A percentile compares a stretch with the other conserved stretches of the same genome.
phyloP scores from a whole-genome alignment of 768 basidiomycete genomes.

The Pleurotus giganteus region DNA sequence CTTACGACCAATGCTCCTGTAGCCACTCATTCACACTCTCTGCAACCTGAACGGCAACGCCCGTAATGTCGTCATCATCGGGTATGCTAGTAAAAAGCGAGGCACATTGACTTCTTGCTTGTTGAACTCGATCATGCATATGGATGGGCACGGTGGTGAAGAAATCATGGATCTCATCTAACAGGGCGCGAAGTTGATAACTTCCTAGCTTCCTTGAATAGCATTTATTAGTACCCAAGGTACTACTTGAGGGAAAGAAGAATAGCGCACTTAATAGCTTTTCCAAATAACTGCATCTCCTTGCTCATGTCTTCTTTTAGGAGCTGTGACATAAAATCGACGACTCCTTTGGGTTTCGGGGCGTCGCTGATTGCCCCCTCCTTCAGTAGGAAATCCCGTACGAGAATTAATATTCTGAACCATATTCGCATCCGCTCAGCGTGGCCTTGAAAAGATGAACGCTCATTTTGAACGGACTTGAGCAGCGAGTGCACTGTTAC shows the following conservation, averaged over 20 bases:
- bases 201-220: conserved; percentile 36
- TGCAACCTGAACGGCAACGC: conserved; percentile 13
- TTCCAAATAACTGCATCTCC: conserved; percentile 43
- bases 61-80: conserved; percentile 15
- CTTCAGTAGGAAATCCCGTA: conserved; percentile 42
- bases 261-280: conserved; percentile 45
- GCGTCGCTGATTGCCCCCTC: conserved; percentile 41
- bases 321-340: conserved; percentile 42
- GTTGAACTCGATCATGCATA: conserved; percentile 32
- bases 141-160: conserved; percentile 30
- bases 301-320: conserved; percentile 42
- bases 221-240: background rate
- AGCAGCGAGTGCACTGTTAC: conserved; percentile 29
- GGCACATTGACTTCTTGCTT: conserved; percentile 10
- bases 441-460: conserved; percentile 28
- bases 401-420: conserved; percentile 41
- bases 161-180: conserved; percentile 39
- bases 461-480: conserved; percentile 34
- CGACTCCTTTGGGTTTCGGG: conserved; percentile 24
- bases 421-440: conserved; percentile 40
- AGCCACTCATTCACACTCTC: conserved; percentile 49
- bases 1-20: conserved; percentile 47
- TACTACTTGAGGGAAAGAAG: background rate
- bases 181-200: conserved; percentile 31
- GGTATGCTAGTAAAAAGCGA: conserved; percentile 14